Conservation (phyloP, 805 yeast species). For the Metschnikowia noctiluminum region DNA sequence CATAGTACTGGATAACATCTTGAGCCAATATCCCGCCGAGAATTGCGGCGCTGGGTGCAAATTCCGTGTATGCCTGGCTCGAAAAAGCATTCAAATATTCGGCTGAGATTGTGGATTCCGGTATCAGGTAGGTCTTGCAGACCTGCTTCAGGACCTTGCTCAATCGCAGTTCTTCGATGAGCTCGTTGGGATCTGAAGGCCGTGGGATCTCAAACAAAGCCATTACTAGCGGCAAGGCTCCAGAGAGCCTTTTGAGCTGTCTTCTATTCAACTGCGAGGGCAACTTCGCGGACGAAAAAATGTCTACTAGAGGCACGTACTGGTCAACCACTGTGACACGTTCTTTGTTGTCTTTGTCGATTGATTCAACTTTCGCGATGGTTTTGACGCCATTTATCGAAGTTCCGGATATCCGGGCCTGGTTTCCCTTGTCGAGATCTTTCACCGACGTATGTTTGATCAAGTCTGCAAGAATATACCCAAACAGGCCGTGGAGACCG, state of each 20-base stretch:
- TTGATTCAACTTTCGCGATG: constrained; percentile 27
- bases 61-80: constrained; percentile 57
- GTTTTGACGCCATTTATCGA: constrained; percentile 45
- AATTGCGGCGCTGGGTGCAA: constrained; percentile 81
- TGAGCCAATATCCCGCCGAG: constrained; percentile 89
- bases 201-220: constrained; percentile 50
- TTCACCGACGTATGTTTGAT: constrained; percentile 56
- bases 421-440: constrained; percentile 49
- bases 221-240: constrained; percentile 55
- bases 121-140: constrained; percentile 35
- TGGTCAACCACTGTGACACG: constrained; percentile 35
- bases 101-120: constrained; percentile 43
- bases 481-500: constrained; percentile 76
- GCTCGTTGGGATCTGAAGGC: constrained; percentile 22
- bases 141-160: constrained; percentile 25
- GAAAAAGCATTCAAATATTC: constrained; percentile 41
- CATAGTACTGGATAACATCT: constrained; percentile 79
- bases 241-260: constrained; percentile 49
- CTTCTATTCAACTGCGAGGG: constrained; percentile 41
- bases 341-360: constrained; percentile 43
- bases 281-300: constrained; percentile 34
- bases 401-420: constrained; percentile 41
- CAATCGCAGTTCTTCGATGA: constrained; percentile 23
- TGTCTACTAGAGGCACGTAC: constrained; percentile 33
- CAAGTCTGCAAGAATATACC: constrained; percentile 77